Percentiles rank a stretch among this genome's conserved stretches.
These are phyloP conservation scores for Gentiana straminea DNA, from an alignment of 257 asterid genomes.

Conservation along the genomic window DNA sequence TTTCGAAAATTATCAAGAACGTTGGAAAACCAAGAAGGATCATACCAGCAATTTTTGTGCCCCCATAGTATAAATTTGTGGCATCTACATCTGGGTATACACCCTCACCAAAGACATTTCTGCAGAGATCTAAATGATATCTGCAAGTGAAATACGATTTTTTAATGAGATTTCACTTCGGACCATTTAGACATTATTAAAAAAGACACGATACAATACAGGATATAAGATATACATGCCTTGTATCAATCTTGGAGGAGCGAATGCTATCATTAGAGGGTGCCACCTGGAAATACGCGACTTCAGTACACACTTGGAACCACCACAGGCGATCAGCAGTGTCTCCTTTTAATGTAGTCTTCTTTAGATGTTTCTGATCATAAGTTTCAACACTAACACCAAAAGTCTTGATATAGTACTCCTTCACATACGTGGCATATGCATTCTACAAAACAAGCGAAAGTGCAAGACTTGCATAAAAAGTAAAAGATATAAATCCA, in stretches of 20 bases:
- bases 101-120: constrained; percentile 69
- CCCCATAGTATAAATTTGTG: constrained; percentile 88
- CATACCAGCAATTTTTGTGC: constrained; percentile 76
- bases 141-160: constrained; percentile 35
- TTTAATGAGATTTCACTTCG: constrained; percentile 1
- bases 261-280: constrained; percentile 90
- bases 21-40: background rate
- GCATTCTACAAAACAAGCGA: constrained; percentile 52
- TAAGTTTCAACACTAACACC: constrained; percentile 59
- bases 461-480: background rate
- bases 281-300: constrained; percentile 95
- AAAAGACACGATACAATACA: background rate
- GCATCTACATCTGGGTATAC: constrained; percentile 70
- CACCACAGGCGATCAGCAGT: constrained; percentile 85
- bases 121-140: constrained; percentile 92
- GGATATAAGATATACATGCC: constrained; percentile 28
- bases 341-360: constrained; percentile 25
- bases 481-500: no score
- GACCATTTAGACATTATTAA: background rate
- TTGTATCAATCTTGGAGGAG: constrained; percentile 62
- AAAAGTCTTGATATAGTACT: constrained; percentile 32
- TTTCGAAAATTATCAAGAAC: no score
- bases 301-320: constrained; percentile 99
- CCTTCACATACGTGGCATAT: constrained; percentile 73
- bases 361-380: constrained; percentile 59